Base-by-base conservation (phyloP, 371 early-diverging fungal species). In the Mucor ambiguus region DNA sequence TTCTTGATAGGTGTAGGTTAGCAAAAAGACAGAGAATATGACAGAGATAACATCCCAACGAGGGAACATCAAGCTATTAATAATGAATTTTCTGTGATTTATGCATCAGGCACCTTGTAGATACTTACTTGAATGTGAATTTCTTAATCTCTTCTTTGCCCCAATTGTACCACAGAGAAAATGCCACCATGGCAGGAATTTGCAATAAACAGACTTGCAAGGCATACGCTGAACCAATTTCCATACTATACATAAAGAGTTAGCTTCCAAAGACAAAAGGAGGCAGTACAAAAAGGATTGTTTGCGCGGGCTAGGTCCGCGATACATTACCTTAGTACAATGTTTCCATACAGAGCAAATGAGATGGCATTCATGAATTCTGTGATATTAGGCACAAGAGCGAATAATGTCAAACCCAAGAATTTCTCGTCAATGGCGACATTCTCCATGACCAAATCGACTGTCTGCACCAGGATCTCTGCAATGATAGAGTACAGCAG, bases 291-390 rank as follows among this genome's bases (percentile, higher is more conserved):
- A 5, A 5, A 30, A 3, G n/a, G 22, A 10, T 58, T 26, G 20
- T 58, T 58, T 58, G 49, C 12, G 49, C 49, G 49, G 49, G 49
- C 49, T 9, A 37, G 4, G 22, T 48, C 32, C 24, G 35, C 4
- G 24, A 37, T 37, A 37, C 37, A 37, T 61, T 76, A 76, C 61
- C 95, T 92, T 33, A 98, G 82, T 1, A 92, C 93, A 78, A 97
- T 95, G 78, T 97, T 96, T 60, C 94, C 93, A 70, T 92, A 82
- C 55, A 94, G 79, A 5, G 97, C 96, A 81, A 98, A 98, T 5
- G 96, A 93, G 68, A 96, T 94, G 28, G 97, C 97, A 74, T 98
- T 98, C 82, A 93, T 91, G 74, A 98, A 96, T 80, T 98, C 98
- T 12, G 98, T 95, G 52, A 96, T 92, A 62, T 91, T 94, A 20